These are phyloP conservation scores for Conticribra guillardii DNA, from an alignment of 108 stramenopile species.

Conservation along the genomic window DNA sequence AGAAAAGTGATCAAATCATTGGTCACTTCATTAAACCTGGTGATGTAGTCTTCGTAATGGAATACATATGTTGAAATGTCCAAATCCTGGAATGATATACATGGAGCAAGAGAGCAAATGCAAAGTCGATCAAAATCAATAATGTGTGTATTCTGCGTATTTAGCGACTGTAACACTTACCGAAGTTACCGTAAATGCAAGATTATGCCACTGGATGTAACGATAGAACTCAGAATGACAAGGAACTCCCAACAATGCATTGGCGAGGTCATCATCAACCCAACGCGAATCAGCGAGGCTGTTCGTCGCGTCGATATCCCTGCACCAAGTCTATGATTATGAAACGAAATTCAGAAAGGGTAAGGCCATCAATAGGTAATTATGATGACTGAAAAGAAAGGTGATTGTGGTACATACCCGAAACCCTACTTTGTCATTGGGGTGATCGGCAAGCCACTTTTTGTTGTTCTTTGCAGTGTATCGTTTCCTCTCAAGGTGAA, in stretches of 20 bases:
- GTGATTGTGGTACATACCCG: conserved; percentile 3
- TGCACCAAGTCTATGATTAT: conserved; percentile 47
- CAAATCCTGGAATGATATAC: too few species aligned
- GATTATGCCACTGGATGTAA: conserved; percentile 50
- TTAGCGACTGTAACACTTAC: too few species aligned
- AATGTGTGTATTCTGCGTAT: too few species aligned
- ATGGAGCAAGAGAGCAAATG: too few species aligned
- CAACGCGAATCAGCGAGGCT: conserved; percentile 16
- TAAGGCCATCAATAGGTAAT: neutral
- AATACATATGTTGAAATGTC: conserved; percentile 56
- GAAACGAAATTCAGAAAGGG: too few species aligned
- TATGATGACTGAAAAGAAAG: neutral
- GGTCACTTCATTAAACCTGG: conserved; percentile 45
- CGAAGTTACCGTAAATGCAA: conserved; percentile 48
- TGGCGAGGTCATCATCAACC: conserved; percentile 31
- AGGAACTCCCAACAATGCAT: conserved; percentile 32
- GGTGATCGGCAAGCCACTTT: conserved; percentile 37
- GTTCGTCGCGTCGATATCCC: conserved; percentile 26
- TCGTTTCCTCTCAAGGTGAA: conserved; percentile 41
- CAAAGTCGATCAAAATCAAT: too few species aligned
- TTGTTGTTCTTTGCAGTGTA: conserved; percentile 15
- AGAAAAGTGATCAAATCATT: conserved; percentile 64
- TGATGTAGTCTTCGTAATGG: conserved; percentile 77
- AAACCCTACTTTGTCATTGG: conserved; percentile 43
- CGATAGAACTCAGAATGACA: conserved; percentile 49